phyloP scores from a whole-genome alignment of 768 basidiomycete species.

The Galerina sulciceps region DNA sequence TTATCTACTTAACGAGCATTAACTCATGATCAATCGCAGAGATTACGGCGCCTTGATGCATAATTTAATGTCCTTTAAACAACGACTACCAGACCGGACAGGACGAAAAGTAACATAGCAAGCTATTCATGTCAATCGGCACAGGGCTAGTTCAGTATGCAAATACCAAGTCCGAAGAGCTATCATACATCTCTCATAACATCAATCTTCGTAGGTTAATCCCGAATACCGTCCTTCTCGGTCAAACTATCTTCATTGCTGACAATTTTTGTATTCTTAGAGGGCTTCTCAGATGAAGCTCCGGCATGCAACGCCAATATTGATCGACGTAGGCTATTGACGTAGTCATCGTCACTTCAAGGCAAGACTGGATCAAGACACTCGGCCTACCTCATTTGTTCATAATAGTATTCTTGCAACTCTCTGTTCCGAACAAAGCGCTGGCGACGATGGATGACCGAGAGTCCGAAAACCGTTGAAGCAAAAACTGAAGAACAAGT shows the following conservation, averaged over 20 bases:
- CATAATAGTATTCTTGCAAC: slow-evolving; percentile 51
- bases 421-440: slow-evolving; percentile 41
- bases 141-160: too few species aligned
- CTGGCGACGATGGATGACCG: slow-evolving; percentile 44
- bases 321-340: slow-evolving; percentile 34
- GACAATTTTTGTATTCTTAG: not conserved
- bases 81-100: too few species aligned
- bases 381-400: slow-evolving; percentile 44
- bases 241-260: too few species aligned
- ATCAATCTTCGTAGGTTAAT: too few species aligned
- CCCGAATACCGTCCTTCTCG: too few species aligned
- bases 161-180: too few species aligned
- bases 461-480: slow-evolving; percentile 38
- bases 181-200: too few species aligned
- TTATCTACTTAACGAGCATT: not conserved
- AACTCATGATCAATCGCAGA: too few species aligned
- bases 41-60: too few species aligned
- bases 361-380: not conserved
- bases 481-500: slow-evolving; percentile 36
- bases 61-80: too few species aligned
- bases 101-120: too few species aligned
- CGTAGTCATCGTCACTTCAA: not conserved
- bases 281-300: slow-evolving; percentile 21
- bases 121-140: too few species aligned
- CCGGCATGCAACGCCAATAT: slow-evolving; percentile 39